Evolutionary conservation across 768 basidiomycete genomes (phyloP).

Genomic region (Mycena vitilis): DNA sequence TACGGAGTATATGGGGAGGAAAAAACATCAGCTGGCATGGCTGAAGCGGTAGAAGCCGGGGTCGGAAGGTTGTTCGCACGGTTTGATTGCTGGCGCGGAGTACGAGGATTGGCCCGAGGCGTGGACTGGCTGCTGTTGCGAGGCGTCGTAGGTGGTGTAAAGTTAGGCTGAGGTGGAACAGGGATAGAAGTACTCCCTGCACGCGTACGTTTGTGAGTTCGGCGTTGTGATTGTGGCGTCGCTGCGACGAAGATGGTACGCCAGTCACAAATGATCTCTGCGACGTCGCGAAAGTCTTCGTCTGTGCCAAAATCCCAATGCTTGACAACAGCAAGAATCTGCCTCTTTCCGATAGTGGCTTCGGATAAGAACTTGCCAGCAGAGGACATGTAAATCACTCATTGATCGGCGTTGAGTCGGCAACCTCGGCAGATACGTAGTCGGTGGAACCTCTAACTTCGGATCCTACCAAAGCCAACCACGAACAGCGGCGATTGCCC

Average conservation of each 20-base stretch:
- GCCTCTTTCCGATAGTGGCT: slow-evolving; percentile 6
- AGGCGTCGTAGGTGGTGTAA: neutral
- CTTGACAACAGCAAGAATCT: slow-evolving; percentile 14
- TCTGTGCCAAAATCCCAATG: slow-evolving; percentile 16
- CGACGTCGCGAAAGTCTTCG: slow-evolving; percentile 18
- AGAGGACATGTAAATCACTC: too few relatives aligned
- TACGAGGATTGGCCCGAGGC: too few relatives aligned
- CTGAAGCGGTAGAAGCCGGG: neutral
- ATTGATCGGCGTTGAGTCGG: too few relatives aligned
- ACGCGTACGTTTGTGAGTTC: neutral
- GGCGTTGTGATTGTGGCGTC: neutral
- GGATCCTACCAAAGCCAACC: too few relatives aligned
- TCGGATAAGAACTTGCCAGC: slow-evolving; percentile 11
- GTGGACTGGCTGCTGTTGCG: neutral
- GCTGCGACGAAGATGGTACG: neutral
- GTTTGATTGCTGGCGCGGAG: too few relatives aligned
- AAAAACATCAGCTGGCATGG: neutral
- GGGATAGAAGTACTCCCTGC: neutral
- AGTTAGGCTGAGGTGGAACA: neutral
- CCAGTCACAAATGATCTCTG: slow-evolving; percentile 17
- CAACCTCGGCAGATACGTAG: too few relatives aligned
- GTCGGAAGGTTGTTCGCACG: too few relatives aligned
- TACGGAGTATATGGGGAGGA: slow-evolving; percentile 4
- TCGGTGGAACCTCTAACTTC: too few relatives aligned
- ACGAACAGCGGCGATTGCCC: too few relatives aligned